Evolutionary conservation across 2,329 filamentous ascomycete species (phyloP).

Genomic region (Byssothecium circinans): DNA sequence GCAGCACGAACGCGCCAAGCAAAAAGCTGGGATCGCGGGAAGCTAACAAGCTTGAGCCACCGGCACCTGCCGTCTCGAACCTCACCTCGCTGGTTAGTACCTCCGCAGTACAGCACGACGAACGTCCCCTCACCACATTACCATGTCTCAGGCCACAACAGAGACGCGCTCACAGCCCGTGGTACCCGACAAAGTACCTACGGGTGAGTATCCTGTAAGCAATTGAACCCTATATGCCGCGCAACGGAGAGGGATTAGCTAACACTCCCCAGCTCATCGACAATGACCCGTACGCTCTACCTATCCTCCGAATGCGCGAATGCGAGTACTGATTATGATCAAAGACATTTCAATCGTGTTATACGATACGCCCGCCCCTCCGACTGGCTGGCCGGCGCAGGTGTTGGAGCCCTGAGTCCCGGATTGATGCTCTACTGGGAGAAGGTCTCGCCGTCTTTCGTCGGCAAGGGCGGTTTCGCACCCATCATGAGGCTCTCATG

Average conservation of each 20-base stretch:
- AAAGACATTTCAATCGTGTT: slow-evolving; percentile 87
- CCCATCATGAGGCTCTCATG: slow-evolving; percentile 78
- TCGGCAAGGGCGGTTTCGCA: slow-evolving; percentile 79
- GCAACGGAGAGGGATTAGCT: slow-evolving; percentile 28
- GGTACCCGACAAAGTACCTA: slow-evolving; percentile 75
- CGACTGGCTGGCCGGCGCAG: slow-evolving; percentile 75
- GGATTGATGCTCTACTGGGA: slow-evolving; percentile 77
- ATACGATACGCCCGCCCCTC: slow-evolving; percentile 81
- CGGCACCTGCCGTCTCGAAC: slow-evolving; percentile 27
- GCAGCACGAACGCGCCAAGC: slow-evolving; percentile 30
- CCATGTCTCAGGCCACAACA: slow-evolving; percentile 33
- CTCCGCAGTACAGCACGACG: slow-evolving; percentile 6
- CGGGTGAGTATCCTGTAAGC: slow-evolving; percentile 85
- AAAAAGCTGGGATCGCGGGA: slow-evolving; percentile 22
- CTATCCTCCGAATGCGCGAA: slow-evolving; percentile 5
- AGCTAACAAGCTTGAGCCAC: slow-evolving; percentile 4
- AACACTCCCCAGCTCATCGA: slow-evolving; percentile 79
- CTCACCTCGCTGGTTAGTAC: slow-evolving; percentile 18
- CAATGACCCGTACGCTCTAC: slow-evolving; percentile 82
- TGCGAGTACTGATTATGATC: slow-evolving; percentile 24
- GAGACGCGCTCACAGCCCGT: slow-evolving; percentile 44
- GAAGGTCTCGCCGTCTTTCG: slow-evolving; percentile 79
- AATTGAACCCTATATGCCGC: slow-evolving; percentile 24
- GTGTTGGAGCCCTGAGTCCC: slow-evolving; percentile 71
- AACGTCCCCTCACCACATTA: slow-evolving; percentile 24